These are phyloP conservation scores for Prototheca wickerhamii DNA, from an alignment of 163 green algal species.

Conservation along the genomic window DNA sequence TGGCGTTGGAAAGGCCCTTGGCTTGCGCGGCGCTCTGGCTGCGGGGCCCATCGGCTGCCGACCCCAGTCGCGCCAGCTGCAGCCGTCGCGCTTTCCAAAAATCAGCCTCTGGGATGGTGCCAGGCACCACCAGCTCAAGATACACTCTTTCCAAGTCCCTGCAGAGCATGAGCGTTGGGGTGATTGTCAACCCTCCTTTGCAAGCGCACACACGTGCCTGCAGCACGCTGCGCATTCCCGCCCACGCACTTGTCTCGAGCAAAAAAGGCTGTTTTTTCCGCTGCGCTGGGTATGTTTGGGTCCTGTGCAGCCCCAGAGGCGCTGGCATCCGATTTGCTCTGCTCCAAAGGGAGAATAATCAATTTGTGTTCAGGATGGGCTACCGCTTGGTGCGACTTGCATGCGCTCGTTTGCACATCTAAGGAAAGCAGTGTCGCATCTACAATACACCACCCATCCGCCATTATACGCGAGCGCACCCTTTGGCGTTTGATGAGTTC, in stretches of 20 bases:
- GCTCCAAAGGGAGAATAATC: too few species aligned
- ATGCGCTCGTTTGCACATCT: too few species aligned
- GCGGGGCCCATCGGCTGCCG: neutral
- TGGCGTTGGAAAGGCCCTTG: slow-evolving; percentile 26
- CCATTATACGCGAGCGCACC: neutral
- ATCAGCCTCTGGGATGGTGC: slow-evolving; percentile 39
- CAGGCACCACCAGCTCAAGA: slow-evolving; percentile 34
- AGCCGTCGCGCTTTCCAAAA: slow-evolving; percentile 37
- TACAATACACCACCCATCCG: neutral
- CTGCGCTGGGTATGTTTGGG: too few species aligned
- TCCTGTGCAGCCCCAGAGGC: too few species aligned
- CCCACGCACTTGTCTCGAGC: slow-evolving; percentile 24
- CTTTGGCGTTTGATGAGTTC: slow-evolving; percentile 24
- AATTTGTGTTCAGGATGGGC: too few species aligned
- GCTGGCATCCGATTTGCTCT: too few species aligned
- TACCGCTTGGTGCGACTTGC: too few species aligned
- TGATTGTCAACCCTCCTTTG: neutral
- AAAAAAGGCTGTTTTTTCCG: slow-evolving; percentile 15
- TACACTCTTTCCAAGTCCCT: slow-evolving; percentile 39
- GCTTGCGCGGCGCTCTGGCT: neutral
- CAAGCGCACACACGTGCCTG: neutral
- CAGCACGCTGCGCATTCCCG: neutral
- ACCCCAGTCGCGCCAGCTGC: slow-evolving; percentile 8
- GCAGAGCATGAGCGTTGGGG: slow-evolving; percentile 1
- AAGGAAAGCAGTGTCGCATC: neutral